Evolutionary conservation across 306 rosid species (phyloP).

Genomic region (Trichosanthes truncata): DNA sequence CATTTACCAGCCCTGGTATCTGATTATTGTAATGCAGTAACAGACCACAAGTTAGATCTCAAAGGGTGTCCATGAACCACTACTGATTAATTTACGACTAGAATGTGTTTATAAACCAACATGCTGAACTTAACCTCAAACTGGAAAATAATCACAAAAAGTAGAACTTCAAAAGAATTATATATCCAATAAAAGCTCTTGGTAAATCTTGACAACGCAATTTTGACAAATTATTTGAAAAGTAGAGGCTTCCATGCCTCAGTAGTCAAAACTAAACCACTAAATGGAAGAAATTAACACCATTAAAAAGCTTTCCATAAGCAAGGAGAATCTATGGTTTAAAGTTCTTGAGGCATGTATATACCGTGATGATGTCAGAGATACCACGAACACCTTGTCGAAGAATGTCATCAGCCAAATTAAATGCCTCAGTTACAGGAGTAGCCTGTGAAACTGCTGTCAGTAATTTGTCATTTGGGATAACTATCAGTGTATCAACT

Average conservation of each 20-base stretch:
- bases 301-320: neutral
- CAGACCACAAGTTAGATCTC: conserved; percentile 7
- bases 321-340: neutral
- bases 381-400: conserved; percentile 99
- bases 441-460: conserved; percentile 95
- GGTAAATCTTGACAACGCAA: neutral
- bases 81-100: neutral
- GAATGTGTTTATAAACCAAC: neutral
- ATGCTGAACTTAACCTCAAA: neutral
- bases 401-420: conserved; percentile 95
- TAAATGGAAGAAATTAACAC: neutral
- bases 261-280: neutral
- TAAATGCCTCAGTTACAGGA: conserved; percentile 97
- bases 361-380: conserved; percentile 96
- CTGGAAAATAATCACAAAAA: neutral
- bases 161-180: neutral
- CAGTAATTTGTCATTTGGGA: conserved; percentile 95
- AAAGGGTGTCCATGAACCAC: neutral
- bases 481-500: conserved; percentile 92
- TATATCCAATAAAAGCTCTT: neutral
- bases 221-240: neutral
- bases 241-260: neutral
- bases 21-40: conserved; percentile 16
- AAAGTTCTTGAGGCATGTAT: neutral
- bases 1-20: conserved; percentile 91